A percentile compares a stretch with the other conserved stretches of the same genome.
Conservation (phyloP, 2,329 filamentous ascomycete genomes). For the Diaporthe velutina region DNA sequence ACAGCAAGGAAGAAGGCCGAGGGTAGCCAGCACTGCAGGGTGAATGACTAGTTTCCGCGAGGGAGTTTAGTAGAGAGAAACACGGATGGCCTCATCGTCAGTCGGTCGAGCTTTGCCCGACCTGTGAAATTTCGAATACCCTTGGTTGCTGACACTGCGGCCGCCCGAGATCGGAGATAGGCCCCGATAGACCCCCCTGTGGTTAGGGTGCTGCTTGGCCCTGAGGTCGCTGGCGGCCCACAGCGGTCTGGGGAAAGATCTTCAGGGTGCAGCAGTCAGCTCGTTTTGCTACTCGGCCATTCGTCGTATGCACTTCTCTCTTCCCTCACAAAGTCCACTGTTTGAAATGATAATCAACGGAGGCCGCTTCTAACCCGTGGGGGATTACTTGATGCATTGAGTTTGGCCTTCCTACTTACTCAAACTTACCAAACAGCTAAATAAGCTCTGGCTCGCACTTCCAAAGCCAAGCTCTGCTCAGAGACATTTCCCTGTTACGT, state of each 20-base stretch:
- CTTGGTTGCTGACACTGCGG: conserved; percentile 9
- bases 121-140: conserved; percentile 30
- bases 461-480: not conserved
- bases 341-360: not conserved
- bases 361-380: conserved; percentile 2
- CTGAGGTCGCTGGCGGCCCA: conserved; percentile 12
- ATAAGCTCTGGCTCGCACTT: not conserved
- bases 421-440: not conserved
- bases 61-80: not conserved
- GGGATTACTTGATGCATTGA: conserved; percentile 7
- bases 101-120: conserved; percentile 24
- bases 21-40: conserved; percentile 22
- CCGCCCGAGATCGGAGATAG: conserved; percentile 31
- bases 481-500: not conserved
- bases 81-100: conserved; percentile 25
- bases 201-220: not conserved
- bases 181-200: not conserved
- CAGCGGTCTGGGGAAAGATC: conserved; percentile 19
- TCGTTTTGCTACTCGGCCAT: conserved; percentile 9
- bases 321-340: not conserved
- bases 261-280: conserved; percentile 29
- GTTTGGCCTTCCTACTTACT: not conserved
- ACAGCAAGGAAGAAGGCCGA: conserved; percentile 12
- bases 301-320: not conserved
- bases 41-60: conserved; percentile 28